Conservation (phyloP, 108 stramenopile genomes). For the Pinguiococcus pyrenoidosus region DNA sequence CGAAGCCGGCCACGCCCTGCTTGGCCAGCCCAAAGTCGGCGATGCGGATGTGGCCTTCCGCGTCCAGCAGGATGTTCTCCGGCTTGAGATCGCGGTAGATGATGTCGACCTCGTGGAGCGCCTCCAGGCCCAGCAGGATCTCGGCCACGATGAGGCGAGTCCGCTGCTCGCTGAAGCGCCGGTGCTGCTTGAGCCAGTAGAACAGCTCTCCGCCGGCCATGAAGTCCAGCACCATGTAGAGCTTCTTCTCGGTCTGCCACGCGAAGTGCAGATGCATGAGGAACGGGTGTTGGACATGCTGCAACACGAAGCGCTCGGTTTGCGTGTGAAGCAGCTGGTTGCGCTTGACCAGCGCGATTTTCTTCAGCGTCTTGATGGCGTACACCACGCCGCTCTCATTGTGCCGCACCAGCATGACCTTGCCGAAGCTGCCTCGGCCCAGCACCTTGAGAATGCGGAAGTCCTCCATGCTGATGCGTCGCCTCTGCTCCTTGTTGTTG, state of each 20-base stretch:
- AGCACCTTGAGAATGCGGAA: conserved; percentile 56
- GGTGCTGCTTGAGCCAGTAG: conserved; percentile 16
- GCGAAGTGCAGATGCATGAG: conserved; percentile 35
- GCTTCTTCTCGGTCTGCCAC: conserved; percentile 32
- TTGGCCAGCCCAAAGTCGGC: conserved; percentile 41
- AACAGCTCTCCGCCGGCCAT: conserved; percentile 25
- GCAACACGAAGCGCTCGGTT: conserved; percentile 77
- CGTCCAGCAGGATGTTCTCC: conserved; percentile 45
- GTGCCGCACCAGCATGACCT: conserved; percentile 43
- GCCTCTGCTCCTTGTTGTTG: too few species aligned
- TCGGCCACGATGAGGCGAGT: conserved; percentile 10
- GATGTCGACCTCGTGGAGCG: conserved; percentile 36
- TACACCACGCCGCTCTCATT: conserved; percentile 9
- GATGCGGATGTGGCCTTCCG: conserved; percentile 36
- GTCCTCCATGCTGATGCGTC: conserved; percentile 6
- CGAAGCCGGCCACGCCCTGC: conserved; percentile 29
- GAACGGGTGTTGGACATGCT: conserved; percentile 42
- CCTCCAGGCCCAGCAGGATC: conserved; percentile 9
- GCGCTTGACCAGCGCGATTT: conserved; percentile 64
- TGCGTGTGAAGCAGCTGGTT: conserved; percentile 79
- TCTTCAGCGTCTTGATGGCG: conserved; percentile 60
- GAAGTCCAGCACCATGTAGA: conserved; percentile 31
- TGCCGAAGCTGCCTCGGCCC: conserved; percentile 79
- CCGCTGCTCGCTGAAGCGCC: conserved; percentile 8
- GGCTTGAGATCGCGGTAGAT: conserved; percentile 48